Conservation (phyloP, 179 eudicot species). For the Vitellaria paradoxa region DNA sequence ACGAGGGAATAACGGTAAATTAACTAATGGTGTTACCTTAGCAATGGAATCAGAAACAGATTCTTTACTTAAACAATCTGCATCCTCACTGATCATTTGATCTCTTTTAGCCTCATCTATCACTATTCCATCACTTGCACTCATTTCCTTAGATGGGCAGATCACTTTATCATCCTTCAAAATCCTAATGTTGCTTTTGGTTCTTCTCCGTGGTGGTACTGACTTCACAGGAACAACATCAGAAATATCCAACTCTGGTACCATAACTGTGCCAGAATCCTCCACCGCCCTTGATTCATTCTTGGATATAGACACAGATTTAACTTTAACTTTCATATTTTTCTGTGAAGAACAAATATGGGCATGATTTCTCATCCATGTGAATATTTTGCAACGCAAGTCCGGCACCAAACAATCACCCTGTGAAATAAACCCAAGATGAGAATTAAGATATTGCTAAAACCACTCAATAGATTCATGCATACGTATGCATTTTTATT, state of each 20-base stretch:
- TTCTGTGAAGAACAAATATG: constrained; percentile 45
- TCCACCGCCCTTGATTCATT: constrained; percentile 34
- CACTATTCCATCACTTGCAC: constrained; percentile 29
- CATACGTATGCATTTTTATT: too few relatives aligned
- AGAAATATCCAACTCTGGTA: constrained; percentile 37
- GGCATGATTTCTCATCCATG: constrained; percentile 69
- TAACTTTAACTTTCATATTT: constrained; percentile 45
- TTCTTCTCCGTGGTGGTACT: constrained; percentile 72
- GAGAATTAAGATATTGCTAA: neutral
- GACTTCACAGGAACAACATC: constrained; percentile 69
- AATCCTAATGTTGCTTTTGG: constrained; percentile 50
- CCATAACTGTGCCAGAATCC: constrained; percentile 39
- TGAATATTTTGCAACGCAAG: constrained; percentile 46
- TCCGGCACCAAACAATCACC: constrained; percentile 59
- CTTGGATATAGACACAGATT: constrained; percentile 38
- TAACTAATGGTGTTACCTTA: constrained; percentile 39
- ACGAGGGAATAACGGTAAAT: too few relatives aligned
- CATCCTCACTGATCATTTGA: constrained; percentile 27
- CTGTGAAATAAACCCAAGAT: constrained; percentile 32
- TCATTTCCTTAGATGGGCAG: constrained; percentile 31
- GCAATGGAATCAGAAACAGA: constrained; percentile 29
- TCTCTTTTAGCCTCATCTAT: constrained; percentile 23
- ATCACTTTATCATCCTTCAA: constrained; percentile 46
- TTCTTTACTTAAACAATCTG: constrained; percentile 30
- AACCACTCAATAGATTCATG: neutral